phyloP scores from a whole-genome alignment of 768 basidiomycete genomes.

The Auricularia auricula-judae region DNA sequence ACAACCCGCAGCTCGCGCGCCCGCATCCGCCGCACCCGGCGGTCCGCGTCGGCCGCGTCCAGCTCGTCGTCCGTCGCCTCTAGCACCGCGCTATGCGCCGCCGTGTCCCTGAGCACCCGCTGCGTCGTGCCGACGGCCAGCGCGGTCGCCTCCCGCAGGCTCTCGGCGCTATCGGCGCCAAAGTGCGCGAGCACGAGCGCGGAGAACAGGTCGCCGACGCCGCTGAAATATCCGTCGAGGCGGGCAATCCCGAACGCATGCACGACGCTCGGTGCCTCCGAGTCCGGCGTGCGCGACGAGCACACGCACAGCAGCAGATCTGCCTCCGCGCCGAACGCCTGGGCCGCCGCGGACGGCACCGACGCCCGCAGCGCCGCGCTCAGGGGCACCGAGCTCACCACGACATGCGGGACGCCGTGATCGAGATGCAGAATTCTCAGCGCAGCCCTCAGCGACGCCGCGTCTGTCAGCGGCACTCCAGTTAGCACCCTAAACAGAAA shows the following conservation, averaged over 20 bases:
- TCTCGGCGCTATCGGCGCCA: conserved; percentile 18
- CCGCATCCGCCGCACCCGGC: conserved; percentile 64
- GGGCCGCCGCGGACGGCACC: conserved; percentile 15
- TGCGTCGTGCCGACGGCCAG: conserved; percentile 67
- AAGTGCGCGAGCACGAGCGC: conserved; percentile 83
- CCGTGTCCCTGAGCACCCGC: conserved; percentile 54
- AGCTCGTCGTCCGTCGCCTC: conserved; percentile 69
- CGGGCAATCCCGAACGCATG: conserved; percentile 65
- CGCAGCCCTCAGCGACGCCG: conserved; percentile 54
- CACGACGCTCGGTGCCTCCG: conserved; percentile 22
- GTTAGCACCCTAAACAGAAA: conserved; percentile 55
- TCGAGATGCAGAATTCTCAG: conserved; percentile 64
- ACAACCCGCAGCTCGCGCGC: conserved; percentile 79
- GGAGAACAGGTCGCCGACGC: conserved; percentile 95
- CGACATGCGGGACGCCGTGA: conserved; percentile 73
- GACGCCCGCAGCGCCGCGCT: conserved; percentile 27
- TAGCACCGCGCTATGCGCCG: conserved; percentile 38
- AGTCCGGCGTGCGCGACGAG: conserved; percentile 37
- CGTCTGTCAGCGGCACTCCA: conserved; percentile 52
- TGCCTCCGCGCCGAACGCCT: conserved; percentile 2
- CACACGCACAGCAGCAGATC: conserved; percentile 71
- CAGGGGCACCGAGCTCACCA: conserved; percentile 83
- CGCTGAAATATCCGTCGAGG: conserved; percentile 87
- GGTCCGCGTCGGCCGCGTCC: conserved; percentile 51
- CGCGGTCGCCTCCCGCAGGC: conserved; percentile 51